Percentiles rank a stretch among this genome's conserved stretches.
Conservation (phyloP, 148 eudicot species). For the Vaccinium myrtillus region DNA sequence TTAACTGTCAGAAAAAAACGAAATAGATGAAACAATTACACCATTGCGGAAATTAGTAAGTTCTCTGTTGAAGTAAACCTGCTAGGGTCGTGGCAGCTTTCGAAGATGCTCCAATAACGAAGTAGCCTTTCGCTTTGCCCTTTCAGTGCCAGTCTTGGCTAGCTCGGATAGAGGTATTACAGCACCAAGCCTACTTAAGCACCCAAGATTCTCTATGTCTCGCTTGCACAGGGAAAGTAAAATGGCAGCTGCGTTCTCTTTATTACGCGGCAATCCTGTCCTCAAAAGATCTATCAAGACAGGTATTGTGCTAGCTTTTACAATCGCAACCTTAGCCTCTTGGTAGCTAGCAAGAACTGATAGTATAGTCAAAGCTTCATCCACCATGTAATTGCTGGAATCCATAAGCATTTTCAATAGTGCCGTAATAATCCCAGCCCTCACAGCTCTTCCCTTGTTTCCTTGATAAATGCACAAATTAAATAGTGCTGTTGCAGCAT, state of each 20-base stretch:
- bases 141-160: slow-evolving; percentile 65
- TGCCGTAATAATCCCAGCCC: slow-evolving; percentile 73
- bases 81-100: slow-evolving; percentile 42
- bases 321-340: slow-evolving; percentile 70
- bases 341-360: slow-evolving; percentile 83
- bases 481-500: slow-evolving; percentile 88
- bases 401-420: slow-evolving; percentile 71
- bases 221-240: slow-evolving; percentile 83
- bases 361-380: slow-evolving; percentile 81
- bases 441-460: slow-evolving; percentile 80
- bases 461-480: slow-evolving; percentile 87
- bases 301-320: slow-evolving; percentile 65
- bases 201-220: slow-evolving; percentile 62
- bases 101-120: slow-evolving; percentile 74
- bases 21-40: slow-evolving; percentile 2
- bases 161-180: slow-evolving; percentile 60
- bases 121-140: slow-evolving; percentile 86
- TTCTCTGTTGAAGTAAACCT: background rate
- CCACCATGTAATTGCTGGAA: slow-evolving; percentile 60
- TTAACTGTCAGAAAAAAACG: slow-evolving; percentile 10
- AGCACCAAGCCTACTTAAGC: slow-evolving; percentile 73
- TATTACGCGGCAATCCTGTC: slow-evolving; percentile 66
- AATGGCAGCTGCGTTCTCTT: slow-evolving; percentile 80
- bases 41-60: background rate
- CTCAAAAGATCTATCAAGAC: slow-evolving; percentile 70